Evolutionary conservation across 345 rosid species (phyloP).

Genomic region (Chamaenerion angustifolium): DNA sequence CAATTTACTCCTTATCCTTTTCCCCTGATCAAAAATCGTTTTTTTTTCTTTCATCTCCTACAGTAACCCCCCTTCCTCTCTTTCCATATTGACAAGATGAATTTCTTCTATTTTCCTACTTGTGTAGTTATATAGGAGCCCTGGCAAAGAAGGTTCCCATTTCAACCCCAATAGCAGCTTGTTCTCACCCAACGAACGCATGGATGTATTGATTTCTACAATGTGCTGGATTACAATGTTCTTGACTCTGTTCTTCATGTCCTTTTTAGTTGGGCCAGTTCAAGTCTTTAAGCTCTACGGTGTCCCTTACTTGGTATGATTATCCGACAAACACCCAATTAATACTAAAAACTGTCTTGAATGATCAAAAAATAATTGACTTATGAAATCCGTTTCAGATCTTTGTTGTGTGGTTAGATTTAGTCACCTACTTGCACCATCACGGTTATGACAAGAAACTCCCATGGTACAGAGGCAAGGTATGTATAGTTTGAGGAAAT

Average conservation of each 20-base stretch:
- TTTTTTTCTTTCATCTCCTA: not conserved
- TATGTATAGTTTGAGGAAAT: too few species aligned
- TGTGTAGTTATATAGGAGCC: slow-evolving; percentile 15
- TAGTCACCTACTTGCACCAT: slow-evolving; percentile 80
- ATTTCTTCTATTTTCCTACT: not conserved
- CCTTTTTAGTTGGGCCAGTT: slow-evolving; percentile 19
- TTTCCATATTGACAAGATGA: too few species aligned
- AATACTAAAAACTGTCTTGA: not conserved
- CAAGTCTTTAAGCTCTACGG: slow-evolving; percentile 48
- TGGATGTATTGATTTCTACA: slow-evolving; percentile 24
- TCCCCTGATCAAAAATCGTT: not conserved
- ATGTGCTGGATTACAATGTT: slow-evolving; percentile 25
- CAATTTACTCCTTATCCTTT: not conserved
- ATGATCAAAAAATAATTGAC: not conserved
- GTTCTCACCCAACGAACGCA: slow-evolving; percentile 22
- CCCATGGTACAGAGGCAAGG: slow-evolving; percentile 96
- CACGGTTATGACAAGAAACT: slow-evolving; percentile 67
- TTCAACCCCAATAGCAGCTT: slow-evolving; percentile 24
- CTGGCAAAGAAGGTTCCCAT: slow-evolving; percentile 36
- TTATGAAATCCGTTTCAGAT: slow-evolving; percentile 19
- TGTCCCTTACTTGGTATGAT: slow-evolving; percentile 45
- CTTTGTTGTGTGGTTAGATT: slow-evolving; percentile 75
- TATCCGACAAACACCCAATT: not conserved
- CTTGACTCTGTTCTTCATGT: slow-evolving; percentile 10
- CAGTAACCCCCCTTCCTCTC: too few species aligned